These are phyloP conservation scores for Hansenula anomala DNA, from an alignment of 1,139 yeast species.

Conservation along the genomic window DNA sequence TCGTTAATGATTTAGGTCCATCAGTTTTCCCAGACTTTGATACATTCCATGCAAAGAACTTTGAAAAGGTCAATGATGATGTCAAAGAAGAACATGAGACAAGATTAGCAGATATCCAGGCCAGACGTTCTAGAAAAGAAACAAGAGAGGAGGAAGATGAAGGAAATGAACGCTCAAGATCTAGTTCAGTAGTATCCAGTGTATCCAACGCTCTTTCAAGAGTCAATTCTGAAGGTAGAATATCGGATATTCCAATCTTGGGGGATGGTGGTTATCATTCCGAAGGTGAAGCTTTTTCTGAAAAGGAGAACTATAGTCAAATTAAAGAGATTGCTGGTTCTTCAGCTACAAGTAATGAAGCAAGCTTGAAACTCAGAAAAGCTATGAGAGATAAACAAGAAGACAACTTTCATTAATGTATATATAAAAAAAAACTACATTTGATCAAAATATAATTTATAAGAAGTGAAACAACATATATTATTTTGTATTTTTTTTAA, in stretches of 20 bases:
- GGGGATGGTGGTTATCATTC: constrained; percentile 23
- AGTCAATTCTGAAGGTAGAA: constrained; percentile 32
- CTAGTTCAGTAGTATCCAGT: constrained; percentile 22
- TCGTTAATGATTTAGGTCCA: constrained; percentile 60
- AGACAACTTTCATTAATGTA: too few relatives aligned
- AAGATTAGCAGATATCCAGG: constrained; percentile 4
- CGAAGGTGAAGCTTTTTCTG: background rate
- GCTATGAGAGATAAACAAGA: constrained; percentile 10
- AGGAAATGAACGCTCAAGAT: constrained; percentile 13
- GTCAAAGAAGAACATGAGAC: constrained; percentile 1
- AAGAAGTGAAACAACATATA: background rate
- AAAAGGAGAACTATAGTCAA: constrained; percentile 4
- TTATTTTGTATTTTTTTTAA: too few relatives aligned
- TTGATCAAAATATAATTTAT: too few relatives aligned
- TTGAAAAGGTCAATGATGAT: constrained; percentile 1
- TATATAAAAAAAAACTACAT: background rate
- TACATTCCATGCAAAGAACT: constrained; percentile 1
- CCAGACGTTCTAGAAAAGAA: constrained; percentile 2
- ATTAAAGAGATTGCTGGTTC: constrained; percentile 5
- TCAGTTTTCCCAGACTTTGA: constrained; percentile 54
- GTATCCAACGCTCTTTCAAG: constrained; percentile 30
- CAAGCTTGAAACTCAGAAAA: constrained; percentile 14
- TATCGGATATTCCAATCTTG: constrained; percentile 31
- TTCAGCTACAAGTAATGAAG: constrained; percentile 3
- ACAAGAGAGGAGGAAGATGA: background rate